phyloP scores from a whole-genome alignment of 352 stramenopile genomes.

The Peronosclerospora sorghi region DNA sequence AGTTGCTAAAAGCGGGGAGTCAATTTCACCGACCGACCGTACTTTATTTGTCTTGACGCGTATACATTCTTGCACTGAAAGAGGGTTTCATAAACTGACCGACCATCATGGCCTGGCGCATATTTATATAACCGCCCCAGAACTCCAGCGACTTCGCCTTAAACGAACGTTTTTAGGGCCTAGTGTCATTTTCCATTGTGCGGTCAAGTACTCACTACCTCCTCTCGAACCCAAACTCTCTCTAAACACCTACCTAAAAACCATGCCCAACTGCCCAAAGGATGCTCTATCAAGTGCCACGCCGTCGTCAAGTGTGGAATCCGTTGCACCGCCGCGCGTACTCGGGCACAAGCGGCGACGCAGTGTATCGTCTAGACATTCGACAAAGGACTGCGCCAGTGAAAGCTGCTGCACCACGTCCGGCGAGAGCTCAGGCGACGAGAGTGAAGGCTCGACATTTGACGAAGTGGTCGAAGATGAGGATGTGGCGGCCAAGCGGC shows the following conservation, averaged over 20 bases:
- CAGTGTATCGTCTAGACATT: constrained; percentile 1
- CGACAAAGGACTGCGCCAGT: neutral
- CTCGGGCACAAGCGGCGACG: constrained; percentile 22
- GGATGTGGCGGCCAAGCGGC: constrained; percentile 20
- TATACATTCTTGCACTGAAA: constrained; percentile 16
- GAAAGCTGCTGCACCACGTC: constrained; percentile 18
- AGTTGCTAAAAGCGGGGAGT: constrained; percentile 8
- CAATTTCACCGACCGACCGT: constrained; percentile 21
- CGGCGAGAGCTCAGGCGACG: constrained; percentile 24
- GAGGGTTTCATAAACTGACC: constrained; percentile 12
- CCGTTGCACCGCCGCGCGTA: neutral
- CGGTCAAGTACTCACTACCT: constrained; percentile 1
- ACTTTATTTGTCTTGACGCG: neutral
- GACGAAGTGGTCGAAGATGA: constrained; percentile 2
- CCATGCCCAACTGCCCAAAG: constrained; percentile 6
- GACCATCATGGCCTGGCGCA: constrained; percentile 12
- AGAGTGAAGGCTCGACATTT: constrained; percentile 10
- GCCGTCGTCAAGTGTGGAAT: neutral
- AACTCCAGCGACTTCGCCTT: constrained; percentile 15
- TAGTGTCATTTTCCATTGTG: constrained; percentile 22
- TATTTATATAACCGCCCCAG: constrained; percentile 21
- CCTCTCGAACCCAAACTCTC: neutral
- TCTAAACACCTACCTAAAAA: neutral
- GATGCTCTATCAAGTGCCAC: neutral
- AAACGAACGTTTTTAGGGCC: neutral